Conservation (phyloP, 805 yeast genomes). For the Brettanomyces bruxellensis region DNA sequence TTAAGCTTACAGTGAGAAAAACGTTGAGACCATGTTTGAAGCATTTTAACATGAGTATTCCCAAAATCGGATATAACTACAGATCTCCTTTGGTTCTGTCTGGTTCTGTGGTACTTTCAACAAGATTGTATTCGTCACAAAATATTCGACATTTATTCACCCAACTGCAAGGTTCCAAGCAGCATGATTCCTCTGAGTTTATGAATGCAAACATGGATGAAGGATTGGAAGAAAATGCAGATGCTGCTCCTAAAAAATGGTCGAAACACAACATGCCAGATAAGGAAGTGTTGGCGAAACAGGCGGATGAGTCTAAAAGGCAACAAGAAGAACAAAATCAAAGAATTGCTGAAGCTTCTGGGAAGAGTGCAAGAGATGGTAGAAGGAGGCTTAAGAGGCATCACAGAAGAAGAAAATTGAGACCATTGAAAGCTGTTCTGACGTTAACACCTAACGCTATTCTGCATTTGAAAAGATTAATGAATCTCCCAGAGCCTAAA, state of each 20-base stretch:
- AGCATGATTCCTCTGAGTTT: background rate
- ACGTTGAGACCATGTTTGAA: background rate
- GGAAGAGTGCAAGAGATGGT: conserved; percentile 6
- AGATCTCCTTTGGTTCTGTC: background rate
- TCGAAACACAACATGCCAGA: conserved; percentile 22
- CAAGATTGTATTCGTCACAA: background rate
- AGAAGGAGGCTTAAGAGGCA: conserved; percentile 1
- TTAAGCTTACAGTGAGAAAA: background rate
- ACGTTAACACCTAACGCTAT: conserved; percentile 72
- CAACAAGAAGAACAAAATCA: background rate
- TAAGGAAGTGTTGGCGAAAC: conserved; percentile 1
- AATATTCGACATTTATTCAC: conserved; percentile 1
- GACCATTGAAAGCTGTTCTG: conserved; percentile 86
- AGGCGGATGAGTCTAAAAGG: conserved; percentile 2
- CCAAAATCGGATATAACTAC: background rate
- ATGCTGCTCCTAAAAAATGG: conserved; percentile 16
- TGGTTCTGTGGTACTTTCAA: background rate
- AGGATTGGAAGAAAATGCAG: too few relatives aligned
- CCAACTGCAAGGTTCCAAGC: conserved; percentile 2
- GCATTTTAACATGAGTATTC: too few relatives aligned
- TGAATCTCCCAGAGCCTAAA: conserved; percentile 80
- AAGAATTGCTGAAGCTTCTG: background rate
- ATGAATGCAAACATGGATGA: background rate
- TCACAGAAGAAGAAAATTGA: conserved; percentile 49
- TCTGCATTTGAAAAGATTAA: conserved; percentile 53